Percentiles rank a stretch among this genome's conserved stretches.
Conservation (phyloP, 768 basidiomycete genomes). For the Lactifluus pinguis region DNA sequence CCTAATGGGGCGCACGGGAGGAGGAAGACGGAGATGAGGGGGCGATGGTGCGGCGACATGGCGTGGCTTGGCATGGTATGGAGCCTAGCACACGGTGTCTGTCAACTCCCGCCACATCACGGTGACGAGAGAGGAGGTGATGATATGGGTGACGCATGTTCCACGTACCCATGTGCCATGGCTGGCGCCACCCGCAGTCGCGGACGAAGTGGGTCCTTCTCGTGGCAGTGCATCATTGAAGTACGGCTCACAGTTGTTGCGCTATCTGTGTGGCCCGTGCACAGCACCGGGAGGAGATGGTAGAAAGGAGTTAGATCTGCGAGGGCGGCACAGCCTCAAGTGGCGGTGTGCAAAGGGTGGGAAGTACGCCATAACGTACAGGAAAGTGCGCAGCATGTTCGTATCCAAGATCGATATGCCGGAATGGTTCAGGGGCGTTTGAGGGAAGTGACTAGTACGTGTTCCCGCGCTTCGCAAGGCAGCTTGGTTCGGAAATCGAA, state of each 20-base stretch:
- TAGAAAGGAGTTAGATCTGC: constrained; percentile 5
- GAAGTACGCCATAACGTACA: not conserved
- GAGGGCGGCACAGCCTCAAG: constrained; percentile 10
- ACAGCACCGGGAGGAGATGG: constrained; percentile 7
- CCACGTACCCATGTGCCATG: not conserved
- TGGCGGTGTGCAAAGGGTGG: not conserved
- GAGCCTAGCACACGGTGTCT: constrained; percentile 13
- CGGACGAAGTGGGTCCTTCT: not conserved
- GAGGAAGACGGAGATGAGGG: constrained; percentile 13
- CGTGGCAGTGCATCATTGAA: constrained; percentile 8
- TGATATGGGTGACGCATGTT: not conserved
- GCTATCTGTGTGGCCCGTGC: constrained; percentile 8
- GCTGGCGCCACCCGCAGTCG: not conserved
- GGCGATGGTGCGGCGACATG: constrained; percentile 14
- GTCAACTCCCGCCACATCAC: constrained; percentile 11
- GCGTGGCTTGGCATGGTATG: constrained; percentile 10
- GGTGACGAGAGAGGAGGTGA: constrained; percentile 7
- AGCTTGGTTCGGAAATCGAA: constrained; percentile 17
- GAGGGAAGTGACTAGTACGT: not conserved
- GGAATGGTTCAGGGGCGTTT: constrained; percentile 8
- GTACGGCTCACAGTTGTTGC: not conserved
- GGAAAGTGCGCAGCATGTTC: not conserved
- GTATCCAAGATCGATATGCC: constrained; percentile 11
- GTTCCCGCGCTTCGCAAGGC: not conserved
- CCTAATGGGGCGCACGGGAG: constrained; percentile 14